Conservation (phyloP, 2,329 filamentous ascomycete genomes). For the Pseudogymnoascus sp. region DNA sequence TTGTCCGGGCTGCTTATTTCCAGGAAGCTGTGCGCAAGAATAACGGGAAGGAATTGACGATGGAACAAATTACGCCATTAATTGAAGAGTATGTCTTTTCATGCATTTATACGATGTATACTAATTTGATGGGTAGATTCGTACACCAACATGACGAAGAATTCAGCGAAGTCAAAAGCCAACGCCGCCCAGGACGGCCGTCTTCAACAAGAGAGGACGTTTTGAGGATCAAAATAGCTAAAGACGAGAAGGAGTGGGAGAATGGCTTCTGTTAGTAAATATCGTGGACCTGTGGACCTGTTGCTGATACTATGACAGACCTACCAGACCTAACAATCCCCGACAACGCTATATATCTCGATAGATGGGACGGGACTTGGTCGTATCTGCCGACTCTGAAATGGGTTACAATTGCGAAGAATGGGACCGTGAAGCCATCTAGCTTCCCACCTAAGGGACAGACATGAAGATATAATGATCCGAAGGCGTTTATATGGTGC, state of each 20-base stretch:
- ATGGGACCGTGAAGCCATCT: slow-evolving; percentile 57
- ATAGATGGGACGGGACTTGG: slow-evolving; percentile 78
- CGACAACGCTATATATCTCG: slow-evolving; percentile 56
- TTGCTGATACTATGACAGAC: slow-evolving; percentile 33
- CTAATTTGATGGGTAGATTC: slow-evolving; percentile 39
- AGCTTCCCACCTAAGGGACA: slow-evolving; percentile 66
- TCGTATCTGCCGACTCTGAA: slow-evolving; percentile 64
- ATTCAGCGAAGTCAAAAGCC: slow-evolving; percentile 53
- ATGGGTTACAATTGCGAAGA: slow-evolving; percentile 64
- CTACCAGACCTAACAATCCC: slow-evolving; percentile 66
- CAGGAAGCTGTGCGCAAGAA: slow-evolving; percentile 53
- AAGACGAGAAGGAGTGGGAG: slow-evolving; percentile 70
- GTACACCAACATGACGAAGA: slow-evolving; percentile 65
- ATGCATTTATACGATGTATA: slow-evolving; percentile 16
- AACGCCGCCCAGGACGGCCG: slow-evolving; percentile 70
- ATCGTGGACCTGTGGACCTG: not conserved
- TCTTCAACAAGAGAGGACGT: slow-evolving; percentile 68
- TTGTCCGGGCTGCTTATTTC: slow-evolving; percentile 63
- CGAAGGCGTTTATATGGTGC: slow-evolving; percentile 2
- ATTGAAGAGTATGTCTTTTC: slow-evolving; percentile 47
- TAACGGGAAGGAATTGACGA: slow-evolving; percentile 39
- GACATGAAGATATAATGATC: slow-evolving; percentile 17
- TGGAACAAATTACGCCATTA: slow-evolving; percentile 49
- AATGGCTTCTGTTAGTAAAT: slow-evolving; percentile 64
- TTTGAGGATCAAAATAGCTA: slow-evolving; percentile 60